Percentiles rank a stretch among this genome's conserved stretches.
Conservation (phyloP, 2,329 filamentous ascomycete genomes). For the Sphaerostilbella broomeana region DNA sequence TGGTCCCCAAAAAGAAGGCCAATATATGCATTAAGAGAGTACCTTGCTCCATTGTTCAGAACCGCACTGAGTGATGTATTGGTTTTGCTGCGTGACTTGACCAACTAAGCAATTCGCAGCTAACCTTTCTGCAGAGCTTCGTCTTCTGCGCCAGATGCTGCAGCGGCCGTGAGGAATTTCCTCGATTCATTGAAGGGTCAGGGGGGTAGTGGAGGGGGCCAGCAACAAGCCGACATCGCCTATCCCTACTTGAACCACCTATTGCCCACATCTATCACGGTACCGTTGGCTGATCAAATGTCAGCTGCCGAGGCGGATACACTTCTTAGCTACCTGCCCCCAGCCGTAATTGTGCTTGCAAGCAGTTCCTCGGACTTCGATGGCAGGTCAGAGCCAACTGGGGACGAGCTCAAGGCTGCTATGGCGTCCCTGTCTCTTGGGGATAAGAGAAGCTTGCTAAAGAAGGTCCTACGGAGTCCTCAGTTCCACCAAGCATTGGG, state of each 20-base stretch:
- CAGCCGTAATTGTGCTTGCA: constrained; percentile 68
- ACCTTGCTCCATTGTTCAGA: constrained; percentile 23
- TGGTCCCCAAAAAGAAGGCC: constrained; percentile 16
- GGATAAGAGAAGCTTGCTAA: constrained; percentile 75
- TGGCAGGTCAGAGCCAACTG: constrained; percentile 57
- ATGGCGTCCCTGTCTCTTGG: constrained; percentile 64
- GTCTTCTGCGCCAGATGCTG: constrained; percentile 59
- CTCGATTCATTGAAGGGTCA: constrained; percentile 69
- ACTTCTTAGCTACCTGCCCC: constrained; percentile 72
- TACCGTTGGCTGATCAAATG: constrained; percentile 64
- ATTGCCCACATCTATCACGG: constrained; percentile 67
- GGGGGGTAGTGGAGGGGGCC: constrained; percentile 32
- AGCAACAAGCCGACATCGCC: constrained; percentile 43
- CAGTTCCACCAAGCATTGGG: constrained; percentile 84
- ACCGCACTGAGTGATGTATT: constrained; percentile 16
- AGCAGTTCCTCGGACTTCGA: constrained; percentile 54
- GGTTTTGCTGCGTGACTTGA: constrained; percentile 6
- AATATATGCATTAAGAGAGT: constrained; percentile 29
- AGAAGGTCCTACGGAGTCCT: constrained; percentile 77
- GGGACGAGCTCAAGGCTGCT: constrained; percentile 63
- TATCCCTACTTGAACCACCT: constrained; percentile 86
- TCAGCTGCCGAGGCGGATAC: constrained; percentile 63
- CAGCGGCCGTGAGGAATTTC: constrained; percentile 78
- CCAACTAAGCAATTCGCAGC: constrained; percentile 4
- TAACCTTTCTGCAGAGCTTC: constrained; percentile 45